Evolutionary conservation across 148 eudicot species (phyloP).

Genomic region (Mesembryanthemum crystallinum): DNA sequence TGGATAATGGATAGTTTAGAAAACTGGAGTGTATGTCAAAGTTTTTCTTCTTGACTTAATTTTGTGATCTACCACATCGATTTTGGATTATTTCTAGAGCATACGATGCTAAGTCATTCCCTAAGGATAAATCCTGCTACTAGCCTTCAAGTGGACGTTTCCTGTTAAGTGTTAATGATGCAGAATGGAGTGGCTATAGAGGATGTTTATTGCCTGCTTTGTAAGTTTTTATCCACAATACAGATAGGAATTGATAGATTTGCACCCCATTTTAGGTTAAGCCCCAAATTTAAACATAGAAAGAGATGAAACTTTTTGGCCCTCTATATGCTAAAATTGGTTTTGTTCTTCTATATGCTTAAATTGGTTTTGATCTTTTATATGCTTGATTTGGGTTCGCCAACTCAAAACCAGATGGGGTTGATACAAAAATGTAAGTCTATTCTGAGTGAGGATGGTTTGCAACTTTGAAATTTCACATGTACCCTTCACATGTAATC

Average conservation of each 20-base stretch:
- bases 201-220: not conserved
- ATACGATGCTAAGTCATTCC: too few species aligned
- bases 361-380: slow-evolving; percentile 2
- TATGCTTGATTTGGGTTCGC: slow-evolving; percentile 3
- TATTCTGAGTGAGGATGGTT: slow-evolving; percentile 2
- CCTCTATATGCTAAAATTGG: not conserved
- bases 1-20: too few species aligned
- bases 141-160: too few species aligned
- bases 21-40: too few species aligned
- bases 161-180: not conserved
- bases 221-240: not conserved
- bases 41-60: too few species aligned
- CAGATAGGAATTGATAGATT: not conserved
- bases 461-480: not conserved
- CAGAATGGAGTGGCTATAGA: not conserved
- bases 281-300: too few species aligned
- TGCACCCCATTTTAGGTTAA: not conserved
- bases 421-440: slow-evolving; percentile 6
- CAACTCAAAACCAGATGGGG: slow-evolving; percentile 11
- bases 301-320: not conserved
- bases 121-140: too few species aligned
- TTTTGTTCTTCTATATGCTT: slow-evolving; percentile 5
- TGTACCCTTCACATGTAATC: slow-evolving; percentile 1
- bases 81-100: too few species aligned
- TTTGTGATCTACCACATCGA: too few species aligned